Base-by-base conservation (phyloP, 177 flowering plant species). In the Vitis hybrid region DNA sequence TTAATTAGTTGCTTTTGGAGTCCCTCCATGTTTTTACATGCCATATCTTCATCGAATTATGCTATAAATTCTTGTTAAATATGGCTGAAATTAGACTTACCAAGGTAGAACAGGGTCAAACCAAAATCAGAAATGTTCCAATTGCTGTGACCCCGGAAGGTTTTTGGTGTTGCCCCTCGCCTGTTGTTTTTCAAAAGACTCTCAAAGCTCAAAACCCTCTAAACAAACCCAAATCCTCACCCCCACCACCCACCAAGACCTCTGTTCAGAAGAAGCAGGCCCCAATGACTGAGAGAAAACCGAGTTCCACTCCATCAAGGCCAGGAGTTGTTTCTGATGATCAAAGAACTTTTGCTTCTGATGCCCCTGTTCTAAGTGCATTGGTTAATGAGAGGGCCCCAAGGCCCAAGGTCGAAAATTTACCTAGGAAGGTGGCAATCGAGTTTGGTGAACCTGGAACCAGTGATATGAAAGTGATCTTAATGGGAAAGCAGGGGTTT, bases 131-230 rank as follows among this genome's bases (percentile, higher is more conserved):
- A 75, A 96, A 85, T 75, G 99, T 92, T 32, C 99, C 99, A 17
- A 92, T 96, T 74, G 99, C 99, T 57, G 98, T 96, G 21, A 96
- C 99, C 13, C 98, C 98, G 30, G 98, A 96, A 77, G 99, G 99
- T 48, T 96, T 96, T 69, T 96, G 98, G 99, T 96, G 99, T 72
- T 96, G 99, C 69, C 98, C 99, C 11, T 86, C 98, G 49, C 98
- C 96, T 51, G 91, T 80, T 62, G 90, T 77, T 55, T 91, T 96
- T 72, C 99, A 90, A 63, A 93, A 87, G 86, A 84, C 80, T 56
- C 77, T 82, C 27, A 92, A 87, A 81, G 65, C 87, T 17, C 97
- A 87, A 54, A 84, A 81, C 58, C 74, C 83, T 56, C 70, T 76
- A 24, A 90, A 82, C 74, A 89, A 85, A 72, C 76, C 89, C 52